Base-by-base conservation (phyloP, 805 yeast species). In the Metahyphopichia silvanorum region DNA sequence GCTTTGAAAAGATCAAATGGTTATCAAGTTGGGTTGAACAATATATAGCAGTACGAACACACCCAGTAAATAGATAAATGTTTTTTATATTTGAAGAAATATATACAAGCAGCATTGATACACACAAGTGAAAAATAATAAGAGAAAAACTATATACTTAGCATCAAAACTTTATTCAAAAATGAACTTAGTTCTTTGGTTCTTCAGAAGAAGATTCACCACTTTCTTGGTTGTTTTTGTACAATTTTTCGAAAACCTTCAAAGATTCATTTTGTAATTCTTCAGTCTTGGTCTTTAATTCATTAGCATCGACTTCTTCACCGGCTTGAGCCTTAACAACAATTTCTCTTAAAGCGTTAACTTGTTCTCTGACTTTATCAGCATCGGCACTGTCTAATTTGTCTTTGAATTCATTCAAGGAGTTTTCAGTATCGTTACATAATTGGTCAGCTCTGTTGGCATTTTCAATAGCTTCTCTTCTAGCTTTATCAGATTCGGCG, bases 391-490 rank as follows among this genome's bases (percentile, higher is more conserved):
- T 49, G 33, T 66, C 71, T 38, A 67, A 44, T 57, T 67, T 67
- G 43, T 67, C 74, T 60, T 66, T 66, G 57, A 62, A 63, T 53
- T 67, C 74, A 46, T 59, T 67, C 55, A 67, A 64, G 31, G 72
- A 67, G 57, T 56, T 56, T 56, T 67, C 74, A 44, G 72, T 67
- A 52, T 68, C 73, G 49, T 65, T 66, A 63, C 82, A 77, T 62
- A 82, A 77, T 60, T 77, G 78, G 64, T 82, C 89, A 49, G 87
- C 86, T 57, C 82, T 84, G 81, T 82, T 86, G 50, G 94, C 94
- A 47, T 71, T 62, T 69, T 86, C 94, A 56, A 89, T 81, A 38
- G 88, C 69, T 69, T 81, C 87, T 61, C 82, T 83, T 64, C 83
- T 81, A 42, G 84, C 86, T 72, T 83, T 80, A 72, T 88, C 97